Evolutionary conservation across 1,284 basidiomycete species (phyloP).

Genomic region (Irpex lacteus): DNA sequence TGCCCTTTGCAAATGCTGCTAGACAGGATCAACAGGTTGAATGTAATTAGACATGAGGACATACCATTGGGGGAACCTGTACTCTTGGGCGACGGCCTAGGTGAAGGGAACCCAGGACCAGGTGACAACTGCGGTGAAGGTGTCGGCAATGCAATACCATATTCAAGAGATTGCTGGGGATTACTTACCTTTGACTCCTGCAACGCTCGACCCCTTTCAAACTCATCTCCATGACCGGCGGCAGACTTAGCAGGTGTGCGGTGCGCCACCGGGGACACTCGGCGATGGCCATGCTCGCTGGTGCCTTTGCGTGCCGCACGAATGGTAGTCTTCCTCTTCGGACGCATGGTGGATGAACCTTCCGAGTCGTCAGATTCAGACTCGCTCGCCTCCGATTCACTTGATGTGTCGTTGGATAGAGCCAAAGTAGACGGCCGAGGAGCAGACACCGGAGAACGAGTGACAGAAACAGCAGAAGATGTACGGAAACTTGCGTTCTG

Average conservation of each 20-base stretch:
- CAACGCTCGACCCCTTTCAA: conserved; percentile 13
- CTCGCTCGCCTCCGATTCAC: conserved; percentile 30
- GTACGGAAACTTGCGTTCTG: conserved; percentile 13
- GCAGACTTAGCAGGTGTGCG: conserved; percentile 18
- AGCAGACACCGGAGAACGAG: conserved; percentile 12
- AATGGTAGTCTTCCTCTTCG: conserved; percentile 32
- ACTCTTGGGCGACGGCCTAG: conserved; percentile 19
- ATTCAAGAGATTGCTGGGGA: conserved; percentile 16
- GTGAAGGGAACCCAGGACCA: conserved; percentile 35
- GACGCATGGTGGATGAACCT: conserved; percentile 33
- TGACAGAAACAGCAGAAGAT: conserved; percentile 8
- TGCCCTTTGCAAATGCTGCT: conserved; percentile 8
- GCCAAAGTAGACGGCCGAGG: conserved; percentile 18
- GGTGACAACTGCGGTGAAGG: conserved; percentile 38
- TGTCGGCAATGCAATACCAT: conserved; percentile 34
- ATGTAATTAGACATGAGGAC: neutral
- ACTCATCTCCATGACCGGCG: conserved; percentile 15
- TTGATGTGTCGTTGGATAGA: conserved; percentile 15
- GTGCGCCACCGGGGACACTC: conserved; percentile 10
- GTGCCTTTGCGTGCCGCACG: conserved; percentile 17
- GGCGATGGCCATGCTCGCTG: conserved; percentile 31
- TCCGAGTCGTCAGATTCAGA: conserved; percentile 30
- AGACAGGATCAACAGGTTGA: neutral
- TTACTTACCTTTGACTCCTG: conserved; percentile 11
- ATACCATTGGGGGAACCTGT: conserved; percentile 2